Base-by-base conservation (phyloP, 2,329 filamentous ascomycete species). In the Sclerotiophoma versabilis region DNA sequence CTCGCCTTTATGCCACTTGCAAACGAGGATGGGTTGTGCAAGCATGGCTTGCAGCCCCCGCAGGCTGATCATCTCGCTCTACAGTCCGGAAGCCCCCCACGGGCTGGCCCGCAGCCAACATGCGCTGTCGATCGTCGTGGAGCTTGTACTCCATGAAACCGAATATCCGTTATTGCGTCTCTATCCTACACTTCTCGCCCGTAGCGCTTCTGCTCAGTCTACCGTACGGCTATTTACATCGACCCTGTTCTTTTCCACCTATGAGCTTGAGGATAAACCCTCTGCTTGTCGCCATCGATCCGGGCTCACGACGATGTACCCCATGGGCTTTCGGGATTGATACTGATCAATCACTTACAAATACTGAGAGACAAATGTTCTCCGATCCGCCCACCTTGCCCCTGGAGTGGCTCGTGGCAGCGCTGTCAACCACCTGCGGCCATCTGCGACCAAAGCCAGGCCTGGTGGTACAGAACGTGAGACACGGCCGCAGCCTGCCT, bases 381-480 rank as follows among this genome's bases (percentile, higher is more conserved):
- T 33, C 19, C 29, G 23, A n/a, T 37, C 33, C 19, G 29, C 29
- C 20, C 22, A 14, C 11, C 37, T 44, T 32, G 10, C 15, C 23
- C 20, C 20, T 48, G 37, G 2, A 38, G 44, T 37, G 33, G 44
- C 44, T 48, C 44, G 20, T 49, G 27, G 51, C 38, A 52, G 34
- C 10, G 26, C 26, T 33, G 41, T 22, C n/a, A 36, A 36, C 26
- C 12, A 19, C 20, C 27, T 36, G 42, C 54, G 29, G 37, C 41
- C 46, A 32, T 44, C 48, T 51, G 43, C 38, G 34, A 26, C 49
- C 29, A 45, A 30, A 47, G n/a, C 44, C 38, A 46, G 32, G 42
- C 42, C 41, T 22, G 4, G 49, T 58, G 19, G 41, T 45, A 59
- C 57, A 41, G 25, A 60, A 53, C 38, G 44, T 54, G 39, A 55